These are phyloP conservation scores for Emergomyces orientalis DNA, from an alignment of 2,329 filamentous ascomycete genomes.

Conservation along the genomic window DNA sequence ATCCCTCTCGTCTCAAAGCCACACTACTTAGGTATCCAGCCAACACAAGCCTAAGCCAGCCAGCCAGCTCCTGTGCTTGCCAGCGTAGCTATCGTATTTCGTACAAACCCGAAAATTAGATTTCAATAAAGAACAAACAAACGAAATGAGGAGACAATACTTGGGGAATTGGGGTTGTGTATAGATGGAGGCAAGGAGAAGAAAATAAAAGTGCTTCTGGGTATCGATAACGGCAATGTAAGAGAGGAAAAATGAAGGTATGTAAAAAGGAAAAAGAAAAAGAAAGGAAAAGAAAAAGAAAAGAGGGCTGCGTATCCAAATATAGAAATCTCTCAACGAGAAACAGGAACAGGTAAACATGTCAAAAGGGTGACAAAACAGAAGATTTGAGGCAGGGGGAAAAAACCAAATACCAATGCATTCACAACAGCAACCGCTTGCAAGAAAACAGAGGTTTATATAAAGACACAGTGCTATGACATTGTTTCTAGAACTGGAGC, in stretches of 20 bases:
- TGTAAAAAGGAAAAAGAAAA: neutral
- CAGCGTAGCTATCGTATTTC: neutral
- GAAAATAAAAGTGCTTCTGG: neutral
- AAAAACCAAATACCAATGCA: neutral
- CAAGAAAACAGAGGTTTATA: neutral
- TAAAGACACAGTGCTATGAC: neutral
- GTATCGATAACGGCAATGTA: slow-evolving; percentile 3
- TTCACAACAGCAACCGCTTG: neutral
- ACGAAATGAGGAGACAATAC: neutral
- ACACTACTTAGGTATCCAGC: neutral
- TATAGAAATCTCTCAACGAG: neutral
- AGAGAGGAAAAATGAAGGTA: neutral
- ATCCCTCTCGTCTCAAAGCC: neutral
- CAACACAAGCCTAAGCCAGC: neutral
- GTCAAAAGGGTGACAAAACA: neutral
- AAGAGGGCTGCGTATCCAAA: neutral
- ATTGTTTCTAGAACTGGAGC: neutral
- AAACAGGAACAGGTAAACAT: neutral
- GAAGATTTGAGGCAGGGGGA: neutral
- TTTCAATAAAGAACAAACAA: neutral
- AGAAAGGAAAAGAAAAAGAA: neutral
- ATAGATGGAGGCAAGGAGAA: neutral
- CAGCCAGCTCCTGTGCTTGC: neutral
- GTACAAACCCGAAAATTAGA: neutral
- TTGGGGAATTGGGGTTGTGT: neutral